Base-by-base conservation (phyloP, 2,329 filamentous ascomycete species). In the Sclerotinia glacialis region DNA sequence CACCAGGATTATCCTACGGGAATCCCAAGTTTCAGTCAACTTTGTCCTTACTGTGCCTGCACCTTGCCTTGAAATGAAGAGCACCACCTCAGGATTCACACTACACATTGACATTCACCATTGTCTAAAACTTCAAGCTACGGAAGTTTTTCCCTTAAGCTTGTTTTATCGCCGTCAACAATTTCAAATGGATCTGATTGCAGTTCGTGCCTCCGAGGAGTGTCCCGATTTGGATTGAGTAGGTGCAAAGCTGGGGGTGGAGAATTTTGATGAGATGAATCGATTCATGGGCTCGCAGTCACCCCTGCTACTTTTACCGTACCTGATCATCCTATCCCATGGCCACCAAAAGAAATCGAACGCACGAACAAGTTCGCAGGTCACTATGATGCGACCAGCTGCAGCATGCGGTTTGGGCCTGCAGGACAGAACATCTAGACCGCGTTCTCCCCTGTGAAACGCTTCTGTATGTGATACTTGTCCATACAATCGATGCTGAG, bases 21-120 rank as follows among this genome's bases (percentile, higher is more conserved):
- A 59, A 59, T 59, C 56, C 56, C 21, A 59, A 47, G 56, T 59
- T 59, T 59, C 56, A 59, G 56, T 59, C 26, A 26, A 8, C 42
- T 34, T 59, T 42, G 56, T 47, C 56, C 56, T 59, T 59, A 34
- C 12, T 46, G 9, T n/a, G 26, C 12, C 42, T 59, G 12, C 47
- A 34, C 42, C 56, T 34, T 59, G 26, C 8, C 42, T 47, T 59
- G 40, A 21, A 31, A 26, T 21, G 26, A 47, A 59, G 18, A 59
- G 21, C 42, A 34, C 42, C 28, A 34, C 28, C 18, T 14, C 40
- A 59, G 21, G n/a, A 28, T n/a, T 28, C 42, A 34, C 47, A 23
- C 40, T 59, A 23, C 26, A 34, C 21, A 59, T 46, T 26, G 2
- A n/a, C 21, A 16, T 16, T n/a, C 42, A 34, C 42, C 28, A 34